These are phyloP conservation scores for Xeromyces bisporus DNA, from an alignment of 495 filamentous ascomycete genomes.

Conservation along the genomic window DNA sequence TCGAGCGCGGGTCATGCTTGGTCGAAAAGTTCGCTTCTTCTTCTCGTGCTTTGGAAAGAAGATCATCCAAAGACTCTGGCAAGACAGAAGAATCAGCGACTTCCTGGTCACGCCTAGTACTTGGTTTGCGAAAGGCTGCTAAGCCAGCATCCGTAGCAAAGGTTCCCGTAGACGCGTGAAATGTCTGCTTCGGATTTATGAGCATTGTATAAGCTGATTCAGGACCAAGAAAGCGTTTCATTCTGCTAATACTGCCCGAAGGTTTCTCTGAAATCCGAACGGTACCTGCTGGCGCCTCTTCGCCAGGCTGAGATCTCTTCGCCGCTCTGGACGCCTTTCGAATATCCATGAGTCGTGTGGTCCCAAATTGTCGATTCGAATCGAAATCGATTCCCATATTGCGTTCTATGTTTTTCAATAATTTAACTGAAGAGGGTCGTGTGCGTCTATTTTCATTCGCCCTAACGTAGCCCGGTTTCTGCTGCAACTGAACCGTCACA, in stretches of 20 bases:
- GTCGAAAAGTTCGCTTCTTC: conserved; percentile 3
- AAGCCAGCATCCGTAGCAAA: conserved; percentile 22
- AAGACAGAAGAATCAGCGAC: conserved; percentile 1
- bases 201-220: conserved; percentile 23
- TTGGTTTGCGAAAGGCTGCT: conserved; percentile 4
- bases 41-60: conserved; percentile 8
- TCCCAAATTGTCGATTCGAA: conserved; percentile 3
- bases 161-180: conserved; percentile 26
- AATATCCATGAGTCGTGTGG: conserved; percentile 20
- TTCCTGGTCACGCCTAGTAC: neutral
- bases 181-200: conserved; percentile 29
- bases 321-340: conserved; percentile 1
- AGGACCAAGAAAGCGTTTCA: conserved; percentile 7
- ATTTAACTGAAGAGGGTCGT: too few species aligned
- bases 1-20: conserved; percentile 5
- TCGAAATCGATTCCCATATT: too few species aligned
- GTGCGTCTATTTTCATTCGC: conserved; percentile 16
- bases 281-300: too few species aligned
- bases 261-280: neutral
- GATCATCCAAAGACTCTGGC: conserved; percentile 13
- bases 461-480: conserved; percentile 19
- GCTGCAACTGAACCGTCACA: conserved; percentile 21
- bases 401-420: too few species aligned
- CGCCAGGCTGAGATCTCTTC: neutral
- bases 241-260: neutral